Percentiles rank a stretch among this genome's conserved stretches.
Conservation (phyloP, 2,329 filamentous ascomycete genomes). For the Mycocentrospora acerina region DNA sequence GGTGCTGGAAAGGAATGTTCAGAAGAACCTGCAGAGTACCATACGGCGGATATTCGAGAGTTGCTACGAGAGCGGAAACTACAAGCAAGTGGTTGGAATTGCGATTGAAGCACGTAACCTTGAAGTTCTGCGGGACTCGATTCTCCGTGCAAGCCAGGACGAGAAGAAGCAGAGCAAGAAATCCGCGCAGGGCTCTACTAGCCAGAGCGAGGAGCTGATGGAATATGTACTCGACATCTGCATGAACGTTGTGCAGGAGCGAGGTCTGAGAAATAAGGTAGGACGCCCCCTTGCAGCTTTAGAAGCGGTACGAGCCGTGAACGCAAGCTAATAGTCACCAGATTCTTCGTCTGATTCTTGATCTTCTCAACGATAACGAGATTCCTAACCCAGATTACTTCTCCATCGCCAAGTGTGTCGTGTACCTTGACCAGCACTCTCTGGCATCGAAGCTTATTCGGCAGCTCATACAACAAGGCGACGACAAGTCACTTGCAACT, state of each 20-base stretch:
- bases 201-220: constrained; percentile 86
- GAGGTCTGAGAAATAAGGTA: constrained; percentile 74
- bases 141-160: constrained; percentile 84
- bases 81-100: constrained; percentile 94
- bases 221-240: constrained; percentile 95
- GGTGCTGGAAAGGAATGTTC: constrained; percentile 71
- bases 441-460: constrained; percentile 85
- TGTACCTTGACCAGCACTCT: constrained; percentile 89
- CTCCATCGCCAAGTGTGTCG: constrained; percentile 95
- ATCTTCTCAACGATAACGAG: constrained; percentile 89
- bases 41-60: constrained; percentile 89
- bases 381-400: constrained; percentile 95
- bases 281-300: constrained; percentile 4
- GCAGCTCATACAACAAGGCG: constrained; percentile 76
- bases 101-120: constrained; percentile 93
- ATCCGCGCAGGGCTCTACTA: constrained; percentile 53
- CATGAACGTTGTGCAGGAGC: constrained; percentile 96
- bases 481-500: constrained; percentile 75
- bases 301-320: too few relatives aligned
- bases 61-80: constrained; percentile 82
- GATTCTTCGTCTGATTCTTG: constrained; percentile 89
- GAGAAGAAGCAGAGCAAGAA: constrained; percentile 68
- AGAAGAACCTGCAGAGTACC: constrained; percentile 76
- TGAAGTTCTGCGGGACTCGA: constrained; percentile 80
- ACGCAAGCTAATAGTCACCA: constrained; percentile 40